Evolutionary conservation across 2,329 filamentous ascomycete genomes (phyloP).

Genomic region (Amesomyces nigricolor): DNA sequence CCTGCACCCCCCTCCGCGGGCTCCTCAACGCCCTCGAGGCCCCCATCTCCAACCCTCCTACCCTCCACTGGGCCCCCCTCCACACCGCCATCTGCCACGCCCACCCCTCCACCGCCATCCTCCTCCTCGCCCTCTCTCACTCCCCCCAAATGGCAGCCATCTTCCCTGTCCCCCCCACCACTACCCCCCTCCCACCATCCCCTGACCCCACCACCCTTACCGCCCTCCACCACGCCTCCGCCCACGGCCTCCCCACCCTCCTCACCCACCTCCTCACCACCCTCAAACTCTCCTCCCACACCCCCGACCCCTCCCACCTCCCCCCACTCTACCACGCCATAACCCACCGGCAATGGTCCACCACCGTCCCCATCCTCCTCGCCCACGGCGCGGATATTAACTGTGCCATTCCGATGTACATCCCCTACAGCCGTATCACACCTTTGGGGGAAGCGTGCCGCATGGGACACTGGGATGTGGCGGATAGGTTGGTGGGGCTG

Average conservation of each 20-base stretch:
- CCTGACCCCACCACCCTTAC: conserved; percentile 13
- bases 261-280: conserved; percentile 22
- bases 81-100: conserved; percentile 28
- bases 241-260: conserved; percentile 22
- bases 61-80: conserved; percentile 23
- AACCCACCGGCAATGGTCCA: conserved; percentile 23
- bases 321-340: conserved; percentile 30
- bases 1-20: conserved; percentile 21
- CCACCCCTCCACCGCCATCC: conserved; percentile 22
- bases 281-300: conserved; percentile 8
- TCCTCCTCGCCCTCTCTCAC: conserved; percentile 26
- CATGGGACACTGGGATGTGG: conserved; percentile 23
- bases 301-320: conserved; percentile 21
- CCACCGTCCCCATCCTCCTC: conserved; percentile 26
- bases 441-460: conserved; percentile 27
- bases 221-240: conserved; percentile 28
- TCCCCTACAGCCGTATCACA: conserved; percentile 28
- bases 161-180: background rate
- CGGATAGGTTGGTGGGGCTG: conserved; percentile 23
- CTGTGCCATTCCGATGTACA: conserved; percentile 24
- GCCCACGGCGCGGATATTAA: conserved; percentile 27
- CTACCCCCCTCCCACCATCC: background rate
- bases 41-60: conserved; percentile 3
- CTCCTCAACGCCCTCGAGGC: conserved; percentile 22
- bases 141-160: conserved; percentile 20